These are phyloP conservation scores for Phytophthora nicotianae DNA, from an alignment of 352 stramenopile genomes.

Conservation along the genomic window DNA sequence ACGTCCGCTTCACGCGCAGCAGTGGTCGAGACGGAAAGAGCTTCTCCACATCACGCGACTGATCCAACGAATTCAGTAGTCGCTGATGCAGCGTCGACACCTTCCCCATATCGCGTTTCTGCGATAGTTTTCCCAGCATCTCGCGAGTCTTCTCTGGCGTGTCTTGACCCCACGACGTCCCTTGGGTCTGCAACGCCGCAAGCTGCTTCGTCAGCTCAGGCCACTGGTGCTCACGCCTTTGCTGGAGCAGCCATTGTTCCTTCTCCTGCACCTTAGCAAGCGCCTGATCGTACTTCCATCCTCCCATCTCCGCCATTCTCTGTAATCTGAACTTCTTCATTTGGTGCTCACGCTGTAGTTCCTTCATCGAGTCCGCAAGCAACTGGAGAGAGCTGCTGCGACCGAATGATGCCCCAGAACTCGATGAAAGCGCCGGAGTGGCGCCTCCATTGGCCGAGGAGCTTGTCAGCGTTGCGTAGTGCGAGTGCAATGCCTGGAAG, in stretches of 20 bases:
- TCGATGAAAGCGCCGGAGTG: constrained; percentile 2
- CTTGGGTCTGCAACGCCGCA: constrained; percentile 20
- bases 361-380: constrained; percentile 75
- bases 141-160: constrained; percentile 22
- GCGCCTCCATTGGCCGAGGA: constrained; percentile 3
- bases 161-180: constrained; percentile 12
- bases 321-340: constrained; percentile 81
- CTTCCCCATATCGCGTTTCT: constrained; percentile 46
- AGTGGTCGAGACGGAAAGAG: constrained; percentile 71
- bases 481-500: constrained; percentile 72
- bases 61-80: constrained; percentile 68
- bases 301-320: constrained; percentile 73
- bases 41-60: constrained; percentile 48
- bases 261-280: constrained; percentile 57
- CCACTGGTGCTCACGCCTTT: constrained; percentile 65
- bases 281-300: constrained; percentile 74
- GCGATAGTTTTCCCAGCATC: constrained; percentile 31
- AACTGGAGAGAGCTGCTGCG: constrained; percentile 47
- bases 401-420: constrained; percentile 20
- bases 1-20: constrained; percentile 83
- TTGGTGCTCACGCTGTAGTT: constrained; percentile 81
- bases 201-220: constrained; percentile 62
- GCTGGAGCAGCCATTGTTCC: constrained; percentile 61
- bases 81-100: constrained; percentile 68
- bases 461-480: constrained; percentile 42